Conservation (phyloP, 1,284 basidiomycete species). For the Tylopilus sp. region DNA sequence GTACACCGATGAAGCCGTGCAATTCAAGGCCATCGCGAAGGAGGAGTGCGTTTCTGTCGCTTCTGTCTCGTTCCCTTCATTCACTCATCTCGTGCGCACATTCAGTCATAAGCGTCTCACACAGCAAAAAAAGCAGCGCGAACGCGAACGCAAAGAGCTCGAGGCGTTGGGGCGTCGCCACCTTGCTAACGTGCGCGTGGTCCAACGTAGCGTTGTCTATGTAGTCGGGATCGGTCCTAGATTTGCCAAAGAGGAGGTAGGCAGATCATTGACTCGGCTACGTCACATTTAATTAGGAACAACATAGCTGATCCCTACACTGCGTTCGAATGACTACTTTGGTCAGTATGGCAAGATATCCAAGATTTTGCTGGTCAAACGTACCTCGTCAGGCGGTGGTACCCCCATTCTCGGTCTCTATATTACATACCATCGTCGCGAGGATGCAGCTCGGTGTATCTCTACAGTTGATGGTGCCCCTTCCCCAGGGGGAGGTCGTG, state of each 20-base stretch:
- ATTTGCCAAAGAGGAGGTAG: slow-evolving; percentile 93
- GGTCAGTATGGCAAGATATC: slow-evolving; percentile 98
- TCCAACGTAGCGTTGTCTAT: slow-evolving; percentile 96
- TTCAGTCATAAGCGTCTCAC: slow-evolving; percentile 85
- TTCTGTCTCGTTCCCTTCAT: not conserved
- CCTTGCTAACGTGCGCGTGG: slow-evolving; percentile 90
- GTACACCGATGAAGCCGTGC: slow-evolving; percentile 90
- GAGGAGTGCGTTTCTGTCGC: slow-evolving; percentile 75
- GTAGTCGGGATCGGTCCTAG: slow-evolving; percentile 89
- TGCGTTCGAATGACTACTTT: slow-evolving; percentile 96
- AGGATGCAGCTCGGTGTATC: slow-evolving; percentile 94
- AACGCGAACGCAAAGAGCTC: slow-evolving; percentile 95
- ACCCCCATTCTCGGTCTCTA: slow-evolving; percentile 88
- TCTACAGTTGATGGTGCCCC: slow-evolving; percentile 88
- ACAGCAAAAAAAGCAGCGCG: slow-evolving; percentile 93
- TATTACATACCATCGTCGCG: slow-evolving; percentile 92
- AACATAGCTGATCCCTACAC: slow-evolving; percentile 81
- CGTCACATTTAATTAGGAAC: slow-evolving; percentile 15
- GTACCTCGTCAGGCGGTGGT: slow-evolving; percentile 70
- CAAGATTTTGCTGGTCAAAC: slow-evolving; percentile 92
- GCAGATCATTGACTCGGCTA: slow-evolving; percentile 23
- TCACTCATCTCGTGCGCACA: slow-evolving; percentile 9
- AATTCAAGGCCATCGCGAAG: slow-evolving; percentile 93
- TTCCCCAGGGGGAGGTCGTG: slow-evolving; percentile 74
- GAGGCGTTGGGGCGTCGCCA: slow-evolving; percentile 85